Percentiles rank a stretch among this genome's conserved stretches.
Conservation (phyloP, 495 filamentous ascomycete genomes). For the Neurospora tetraspora region DNA sequence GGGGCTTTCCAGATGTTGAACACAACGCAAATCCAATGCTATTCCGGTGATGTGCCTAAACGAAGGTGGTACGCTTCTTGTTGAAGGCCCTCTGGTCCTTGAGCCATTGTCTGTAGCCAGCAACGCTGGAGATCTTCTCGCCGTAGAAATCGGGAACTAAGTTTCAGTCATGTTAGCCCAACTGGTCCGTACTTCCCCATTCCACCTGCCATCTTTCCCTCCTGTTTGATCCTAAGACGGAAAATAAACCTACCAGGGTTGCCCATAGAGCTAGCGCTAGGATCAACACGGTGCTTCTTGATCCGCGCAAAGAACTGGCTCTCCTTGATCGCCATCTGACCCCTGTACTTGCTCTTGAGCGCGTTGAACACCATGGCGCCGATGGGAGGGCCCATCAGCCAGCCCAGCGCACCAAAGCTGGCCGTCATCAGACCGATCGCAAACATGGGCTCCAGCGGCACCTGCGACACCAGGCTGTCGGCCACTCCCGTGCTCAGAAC, state of each 20-base stretch:
- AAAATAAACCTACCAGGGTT: constrained; percentile 43
- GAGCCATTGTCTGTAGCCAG: constrained; percentile 85
- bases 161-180: constrained; percentile 1
- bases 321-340: constrained; percentile 73
- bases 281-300: constrained; percentile 83
- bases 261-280: constrained; percentile 43
- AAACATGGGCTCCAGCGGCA: constrained; percentile 76
- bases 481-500: constrained; percentile 55
- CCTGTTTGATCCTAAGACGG: background rate
- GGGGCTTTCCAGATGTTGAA: background rate
- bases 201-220: background rate
- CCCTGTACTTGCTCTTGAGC: constrained; percentile 53
- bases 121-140: constrained; percentile 91
- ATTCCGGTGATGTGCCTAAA: constrained; percentile 11
- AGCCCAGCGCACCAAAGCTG: constrained; percentile 64
- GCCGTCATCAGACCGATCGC: constrained; percentile 68
- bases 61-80: constrained; percentile 65
- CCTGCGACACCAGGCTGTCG: constrained; percentile 55
- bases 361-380: constrained; percentile 68
- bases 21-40: background rate
- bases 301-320: constrained; percentile 83
- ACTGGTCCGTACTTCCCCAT: background rate
- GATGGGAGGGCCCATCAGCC: constrained; percentile 74
- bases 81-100: constrained; percentile 98
- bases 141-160: constrained; percentile 63